phyloP scores from a whole-genome alignment of 2,329 filamentous ascomycete genomes.

The Blumeria hordei region DNA sequence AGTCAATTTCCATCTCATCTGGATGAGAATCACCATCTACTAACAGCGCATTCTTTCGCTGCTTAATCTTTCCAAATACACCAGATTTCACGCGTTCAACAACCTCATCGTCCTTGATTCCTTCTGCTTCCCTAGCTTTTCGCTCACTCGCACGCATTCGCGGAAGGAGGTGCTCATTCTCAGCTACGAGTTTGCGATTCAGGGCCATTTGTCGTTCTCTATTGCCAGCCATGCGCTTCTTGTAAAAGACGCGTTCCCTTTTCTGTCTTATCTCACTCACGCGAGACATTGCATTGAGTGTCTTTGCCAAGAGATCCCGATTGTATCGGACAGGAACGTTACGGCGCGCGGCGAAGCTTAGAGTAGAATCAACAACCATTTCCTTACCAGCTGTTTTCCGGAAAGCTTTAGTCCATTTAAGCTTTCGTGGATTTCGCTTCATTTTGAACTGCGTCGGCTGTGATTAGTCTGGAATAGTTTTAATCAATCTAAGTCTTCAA shows the following conservation, averaged over 20 bases:
- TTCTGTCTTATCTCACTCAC: conserved; percentile 63
- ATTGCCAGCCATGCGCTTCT: conserved; percentile 79
- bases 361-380: conserved; percentile 81
- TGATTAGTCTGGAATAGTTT: neutral
- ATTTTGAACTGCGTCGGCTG: conserved; percentile 48
- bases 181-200: conserved; percentile 69
- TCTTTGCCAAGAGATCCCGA: conserved; percentile 69
- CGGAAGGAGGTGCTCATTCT: conserved; percentile 82
- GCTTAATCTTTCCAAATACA: conserved; percentile 19
- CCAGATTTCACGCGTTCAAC: conserved; percentile 19
- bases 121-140: conserved; percentile 29
- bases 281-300: conserved; percentile 76
- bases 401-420: conserved; percentile 94
- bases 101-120: conserved; percentile 19
- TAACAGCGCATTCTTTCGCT: conserved; percentile 17
- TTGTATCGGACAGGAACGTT: conserved; percentile 93
- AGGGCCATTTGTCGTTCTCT: conserved; percentile 54
- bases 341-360: conserved; percentile 76
- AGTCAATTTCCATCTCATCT: conserved; percentile 25
- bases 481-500: neutral
- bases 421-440: conserved; percentile 92
- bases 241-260: conserved; percentile 82
- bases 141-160: conserved; percentile 40
- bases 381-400: conserved; percentile 62
- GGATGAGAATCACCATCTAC: conserved; percentile 17